These are phyloP conservation scores for Dioscorea zingiberensis DNA, from an alignment of 106 monocot genomes.

Conservation along the genomic window DNA sequence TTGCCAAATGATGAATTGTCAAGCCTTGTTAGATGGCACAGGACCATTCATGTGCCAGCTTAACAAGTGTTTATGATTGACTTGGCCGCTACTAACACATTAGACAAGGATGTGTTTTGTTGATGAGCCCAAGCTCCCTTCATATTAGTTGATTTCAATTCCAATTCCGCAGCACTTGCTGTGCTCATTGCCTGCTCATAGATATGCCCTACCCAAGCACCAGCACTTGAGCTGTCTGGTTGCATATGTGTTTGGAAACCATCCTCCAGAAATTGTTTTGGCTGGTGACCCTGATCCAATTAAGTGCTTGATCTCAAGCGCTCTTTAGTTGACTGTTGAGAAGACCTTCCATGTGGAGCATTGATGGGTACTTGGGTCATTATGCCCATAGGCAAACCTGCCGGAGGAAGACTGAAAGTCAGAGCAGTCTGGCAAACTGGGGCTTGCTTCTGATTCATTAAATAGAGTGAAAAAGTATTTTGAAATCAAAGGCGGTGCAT, in stretches of 20 bases:
- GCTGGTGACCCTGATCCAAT: slow-evolving; percentile 12
- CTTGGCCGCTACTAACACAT: slow-evolving; percentile 15
- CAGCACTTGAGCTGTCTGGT: slow-evolving; percentile 11
- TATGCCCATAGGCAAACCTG: slow-evolving; percentile 22
- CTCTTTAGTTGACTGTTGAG: slow-evolving; percentile 31
- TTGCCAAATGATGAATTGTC: slow-evolving; percentile 3
- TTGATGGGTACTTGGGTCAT: slow-evolving; percentile 12
- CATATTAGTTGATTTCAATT: slow-evolving; percentile 15
- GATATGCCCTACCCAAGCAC: slow-evolving; percentile 33
- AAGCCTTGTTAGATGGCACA: slow-evolving; percentile 5
- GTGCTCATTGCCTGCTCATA: slow-evolving; percentile 16
- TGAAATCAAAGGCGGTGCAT: slow-evolving; percentile 33
- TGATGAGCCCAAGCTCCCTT: slow-evolving; percentile 39
- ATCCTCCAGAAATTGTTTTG: slow-evolving; percentile 18
- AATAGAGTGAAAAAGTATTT: slow-evolving; percentile 30
- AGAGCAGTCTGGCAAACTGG: slow-evolving; percentile 10
- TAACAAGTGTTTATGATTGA: slow-evolving; percentile 22
- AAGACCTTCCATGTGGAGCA: slow-evolving; percentile 11
- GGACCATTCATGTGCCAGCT: slow-evolving; percentile 28
- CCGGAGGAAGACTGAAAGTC: slow-evolving; percentile 30
- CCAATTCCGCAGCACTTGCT: slow-evolving; percentile 19
- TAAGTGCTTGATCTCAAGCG: slow-evolving; percentile 4
- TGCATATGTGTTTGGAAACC: slow-evolving; percentile 19
- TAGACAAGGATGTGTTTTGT: slow-evolving; percentile 22
- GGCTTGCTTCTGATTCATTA: slow-evolving; percentile 22